phyloP scores from a whole-genome alignment of 2,329 filamentous ascomycete species.

The Pseudocercospora cruenta region DNA sequence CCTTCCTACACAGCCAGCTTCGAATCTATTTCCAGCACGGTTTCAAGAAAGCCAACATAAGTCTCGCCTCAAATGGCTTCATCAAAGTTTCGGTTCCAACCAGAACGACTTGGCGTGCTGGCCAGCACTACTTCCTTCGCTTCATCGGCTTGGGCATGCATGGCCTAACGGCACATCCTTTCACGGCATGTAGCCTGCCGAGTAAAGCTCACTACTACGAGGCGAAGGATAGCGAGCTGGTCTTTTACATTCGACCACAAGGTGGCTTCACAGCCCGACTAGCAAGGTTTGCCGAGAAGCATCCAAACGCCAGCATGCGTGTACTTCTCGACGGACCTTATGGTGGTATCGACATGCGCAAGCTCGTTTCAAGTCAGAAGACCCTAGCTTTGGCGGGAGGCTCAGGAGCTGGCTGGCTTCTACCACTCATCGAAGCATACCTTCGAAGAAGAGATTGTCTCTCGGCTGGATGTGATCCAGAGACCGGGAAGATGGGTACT shows the following conservation, averaged over 20 bases:
- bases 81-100: slow-evolving; percentile 51
- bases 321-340: slow-evolving; percentile 64
- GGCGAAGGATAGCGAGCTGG: slow-evolving; percentile 43
- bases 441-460: slow-evolving; percentile 26
- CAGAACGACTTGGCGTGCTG: slow-evolving; percentile 53
- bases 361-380: slow-evolving; percentile 47
- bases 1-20: slow-evolving; percentile 51
- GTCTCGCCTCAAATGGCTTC: slow-evolving; percentile 45
- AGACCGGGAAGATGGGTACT: slow-evolving; percentile 10
- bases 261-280: slow-evolving; percentile 56
- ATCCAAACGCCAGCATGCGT: slow-evolving; percentile 44
- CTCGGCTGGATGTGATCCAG: slow-evolving; percentile 19
- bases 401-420: slow-evolving; percentile 58
- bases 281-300: slow-evolving; percentile 34
- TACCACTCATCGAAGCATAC: slow-evolving; percentile 53
- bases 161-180: slow-evolving; percentile 56
- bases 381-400: slow-evolving; percentile 59
- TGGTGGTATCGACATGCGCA: slow-evolving; percentile 52
- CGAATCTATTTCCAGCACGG: slow-evolving; percentile 57
- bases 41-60: slow-evolving; percentile 49
- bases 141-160: slow-evolving; percentile 53
- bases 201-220: slow-evolving; percentile 25
- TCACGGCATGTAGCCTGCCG: slow-evolving; percentile 59
- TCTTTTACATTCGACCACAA: slow-evolving; percentile 58
- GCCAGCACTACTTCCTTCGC: slow-evolving; percentile 61